phyloP scores from a whole-genome alignment of 805 yeast species.

The Kregervanrija pseudodelftensis region DNA sequence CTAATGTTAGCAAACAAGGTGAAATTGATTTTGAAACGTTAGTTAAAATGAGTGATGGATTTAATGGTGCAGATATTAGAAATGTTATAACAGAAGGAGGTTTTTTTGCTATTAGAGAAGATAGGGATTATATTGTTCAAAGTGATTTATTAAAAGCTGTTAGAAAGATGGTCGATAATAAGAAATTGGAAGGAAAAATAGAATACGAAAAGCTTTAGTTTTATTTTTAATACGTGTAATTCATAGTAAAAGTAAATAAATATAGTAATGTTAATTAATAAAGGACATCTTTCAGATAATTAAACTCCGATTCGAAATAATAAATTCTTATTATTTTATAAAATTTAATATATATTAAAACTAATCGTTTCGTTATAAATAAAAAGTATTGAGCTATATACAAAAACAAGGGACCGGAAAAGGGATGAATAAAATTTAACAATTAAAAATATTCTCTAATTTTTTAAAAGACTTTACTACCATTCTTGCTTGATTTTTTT shows the following conservation, averaged over 20 bases:
- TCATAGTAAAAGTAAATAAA: too few relatives aligned
- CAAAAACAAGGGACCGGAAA: too few relatives aligned
- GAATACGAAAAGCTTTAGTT: conserved; percentile 87
- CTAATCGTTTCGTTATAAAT: too few relatives aligned
- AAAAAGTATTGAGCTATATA: too few relatives aligned
- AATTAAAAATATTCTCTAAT: too few relatives aligned
- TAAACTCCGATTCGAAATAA: too few relatives aligned
- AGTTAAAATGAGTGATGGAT: conserved; percentile 98
- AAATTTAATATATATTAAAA: too few relatives aligned
- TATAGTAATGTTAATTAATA: too few relatives aligned
- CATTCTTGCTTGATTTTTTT: conserved; percentile 11
- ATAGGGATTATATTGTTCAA: conserved; percentile 89
- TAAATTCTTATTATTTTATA: too few relatives aligned
- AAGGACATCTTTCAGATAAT: too few relatives aligned
- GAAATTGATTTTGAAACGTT: conserved; percentile 96
- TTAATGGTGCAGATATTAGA: conserved; percentile 97
- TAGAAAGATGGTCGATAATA: conserved; percentile 92
- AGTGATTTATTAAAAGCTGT: conserved; percentile 97
- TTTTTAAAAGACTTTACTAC: too few relatives aligned
- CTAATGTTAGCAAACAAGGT: conserved; percentile 81
- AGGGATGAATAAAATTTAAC: too few relatives aligned
- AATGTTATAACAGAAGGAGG: conserved; percentile 98
- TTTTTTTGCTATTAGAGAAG: conserved; percentile 95
- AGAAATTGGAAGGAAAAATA: conserved; percentile 92
- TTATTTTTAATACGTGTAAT: background rate